Conservation (phyloP, 2,329 filamentous ascomycete genomes). For the Chaetothyriales sp. region DNA sequence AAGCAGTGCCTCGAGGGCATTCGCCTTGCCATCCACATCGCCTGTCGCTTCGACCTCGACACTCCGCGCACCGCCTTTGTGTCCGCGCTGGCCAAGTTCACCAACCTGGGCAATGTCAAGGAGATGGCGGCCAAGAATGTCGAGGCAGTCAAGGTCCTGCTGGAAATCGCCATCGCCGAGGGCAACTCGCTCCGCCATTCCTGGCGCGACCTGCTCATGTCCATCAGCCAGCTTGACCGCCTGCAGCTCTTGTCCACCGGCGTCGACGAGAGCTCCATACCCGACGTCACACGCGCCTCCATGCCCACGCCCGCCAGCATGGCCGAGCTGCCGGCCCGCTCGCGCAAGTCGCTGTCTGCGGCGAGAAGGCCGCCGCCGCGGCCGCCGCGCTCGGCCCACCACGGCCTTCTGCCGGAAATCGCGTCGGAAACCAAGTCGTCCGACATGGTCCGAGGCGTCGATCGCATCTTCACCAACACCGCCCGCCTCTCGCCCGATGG, state of each 20-base stretch:
- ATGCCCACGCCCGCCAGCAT: constrained; percentile 47
- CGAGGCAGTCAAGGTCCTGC: constrained; percentile 77
- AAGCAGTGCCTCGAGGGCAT: constrained; percentile 89
- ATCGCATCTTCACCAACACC: constrained; percentile 93
- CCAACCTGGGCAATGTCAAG: constrained; percentile 86
- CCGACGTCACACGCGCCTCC: constrained; percentile 76
- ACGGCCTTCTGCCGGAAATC: constrained; percentile 59
- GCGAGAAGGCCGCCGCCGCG: constrained; percentile 36
- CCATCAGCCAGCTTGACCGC: constrained; percentile 87
- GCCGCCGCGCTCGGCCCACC: constrained; percentile 33
- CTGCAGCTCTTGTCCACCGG: constrained; percentile 90
- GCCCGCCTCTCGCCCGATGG: constrained; percentile 85
- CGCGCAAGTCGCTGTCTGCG: constrained; percentile 53
- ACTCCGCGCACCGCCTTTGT: constrained; percentile 94
- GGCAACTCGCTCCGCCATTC: constrained; percentile 79
- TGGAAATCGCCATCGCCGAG: constrained; percentile 86
- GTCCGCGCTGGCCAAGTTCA: constrained; percentile 79
- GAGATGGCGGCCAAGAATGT: constrained; percentile 95
- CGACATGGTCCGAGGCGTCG: constrained; percentile 82
- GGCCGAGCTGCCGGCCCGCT: constrained; percentile 39
- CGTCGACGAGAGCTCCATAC: constrained; percentile 81
- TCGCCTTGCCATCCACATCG: constrained; percentile 83
- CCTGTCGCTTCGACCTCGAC: constrained; percentile 82
- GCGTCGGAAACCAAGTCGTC: constrained; percentile 85
- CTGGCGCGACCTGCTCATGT: constrained; percentile 91